phyloP scores from a whole-genome alignment of 164 flowering plant species.

The Pachysandra terminalis region DNA sequence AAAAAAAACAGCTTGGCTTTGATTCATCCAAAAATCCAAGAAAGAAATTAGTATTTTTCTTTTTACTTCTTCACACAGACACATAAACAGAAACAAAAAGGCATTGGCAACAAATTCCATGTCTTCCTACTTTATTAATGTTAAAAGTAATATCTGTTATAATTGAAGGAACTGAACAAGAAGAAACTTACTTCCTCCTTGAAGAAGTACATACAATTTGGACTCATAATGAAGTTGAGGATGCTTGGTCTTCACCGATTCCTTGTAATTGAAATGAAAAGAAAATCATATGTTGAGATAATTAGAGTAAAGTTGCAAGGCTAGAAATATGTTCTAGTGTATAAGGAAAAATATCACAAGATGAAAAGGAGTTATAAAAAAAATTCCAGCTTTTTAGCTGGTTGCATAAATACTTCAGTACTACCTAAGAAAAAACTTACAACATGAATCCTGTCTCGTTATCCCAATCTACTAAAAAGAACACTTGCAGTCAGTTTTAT shows the following conservation, averaged over 20 bases:
- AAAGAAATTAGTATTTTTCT: constrained; percentile 3
- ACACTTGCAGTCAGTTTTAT: neutral
- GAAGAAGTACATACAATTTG: constrained; percentile 67
- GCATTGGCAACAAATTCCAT: neutral
- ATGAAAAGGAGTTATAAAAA: neutral
- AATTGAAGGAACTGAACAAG: neutral
- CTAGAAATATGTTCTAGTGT: neutral
- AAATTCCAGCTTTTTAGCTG: neutral
- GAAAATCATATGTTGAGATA: neutral
- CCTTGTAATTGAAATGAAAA: constrained; percentile 32
- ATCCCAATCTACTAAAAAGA: neutral
- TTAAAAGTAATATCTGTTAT: neutral
- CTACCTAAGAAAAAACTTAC: neutral
- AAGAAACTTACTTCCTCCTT: constrained; percentile 67
- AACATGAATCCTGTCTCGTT: neutral
- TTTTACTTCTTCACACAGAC: neutral
- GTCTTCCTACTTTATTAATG: neutral
- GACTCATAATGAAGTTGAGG: constrained; percentile 78
- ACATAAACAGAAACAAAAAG: neutral
- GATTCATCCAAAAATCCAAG: neutral
- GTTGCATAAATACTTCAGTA: neutral
- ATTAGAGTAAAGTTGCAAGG: neutral
- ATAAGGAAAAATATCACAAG: neutral
- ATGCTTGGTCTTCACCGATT: constrained; percentile 57
- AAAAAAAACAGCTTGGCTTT: constrained; percentile 1